Conservation (phyloP, 202 grass and related monocot species). For the Carex arenaria region DNA sequence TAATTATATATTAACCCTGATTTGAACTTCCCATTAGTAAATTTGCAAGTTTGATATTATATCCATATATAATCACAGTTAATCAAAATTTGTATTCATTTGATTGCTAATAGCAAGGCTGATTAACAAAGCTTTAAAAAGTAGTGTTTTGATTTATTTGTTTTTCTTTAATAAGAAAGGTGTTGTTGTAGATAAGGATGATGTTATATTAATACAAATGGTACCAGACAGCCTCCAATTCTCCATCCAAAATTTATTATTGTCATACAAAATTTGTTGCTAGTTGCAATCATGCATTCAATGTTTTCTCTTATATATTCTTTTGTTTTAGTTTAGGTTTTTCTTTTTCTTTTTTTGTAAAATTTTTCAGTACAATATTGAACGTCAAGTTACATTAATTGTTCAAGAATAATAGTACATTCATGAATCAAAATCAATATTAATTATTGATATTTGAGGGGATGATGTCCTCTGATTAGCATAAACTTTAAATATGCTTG, state of each 20-base stretch:
- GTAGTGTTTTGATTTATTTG: background rate
- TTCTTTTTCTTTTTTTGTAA: background rate
- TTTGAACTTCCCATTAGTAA: background rate
- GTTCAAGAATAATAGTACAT: background rate
- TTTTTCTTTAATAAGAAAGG: background rate
- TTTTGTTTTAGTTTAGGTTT: background rate
- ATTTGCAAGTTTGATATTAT: background rate
- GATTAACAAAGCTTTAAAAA: background rate
- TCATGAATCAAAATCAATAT: background rate
- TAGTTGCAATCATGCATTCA: background rate
- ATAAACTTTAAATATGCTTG: background rate
- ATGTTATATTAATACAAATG: background rate
- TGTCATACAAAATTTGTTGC: background rate
- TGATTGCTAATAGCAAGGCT: background rate
- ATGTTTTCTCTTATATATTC: background rate
- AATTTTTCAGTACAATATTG: background rate
- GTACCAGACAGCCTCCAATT: background rate
- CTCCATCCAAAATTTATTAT: background rate
- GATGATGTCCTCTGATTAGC: background rate
- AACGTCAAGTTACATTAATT: background rate
- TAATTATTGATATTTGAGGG: background rate
- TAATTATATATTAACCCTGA: no score
- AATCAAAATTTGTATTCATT: background rate
- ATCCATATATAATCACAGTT: background rate
- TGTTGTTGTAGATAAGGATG: background rate